phyloP scores from a whole-genome alignment of 2,329 filamentous ascomycete genomes.

The Cladosporium austrohemisphaericum region DNA sequence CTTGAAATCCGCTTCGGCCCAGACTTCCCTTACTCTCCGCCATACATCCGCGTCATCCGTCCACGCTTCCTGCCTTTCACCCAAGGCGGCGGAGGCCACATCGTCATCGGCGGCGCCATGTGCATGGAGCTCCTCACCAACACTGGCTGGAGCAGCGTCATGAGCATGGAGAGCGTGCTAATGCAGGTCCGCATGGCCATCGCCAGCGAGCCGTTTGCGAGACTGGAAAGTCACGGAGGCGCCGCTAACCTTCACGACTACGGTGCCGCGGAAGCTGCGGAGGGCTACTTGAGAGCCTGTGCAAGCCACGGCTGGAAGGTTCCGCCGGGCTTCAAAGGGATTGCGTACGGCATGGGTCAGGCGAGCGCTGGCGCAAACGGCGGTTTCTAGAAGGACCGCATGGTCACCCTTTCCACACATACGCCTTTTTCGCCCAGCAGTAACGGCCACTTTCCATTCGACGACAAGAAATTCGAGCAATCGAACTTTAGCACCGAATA shows the following conservation, averaged over 20 bases:
- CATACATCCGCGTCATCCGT: conserved; percentile 77
- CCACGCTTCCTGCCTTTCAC: conserved; percentile 73
- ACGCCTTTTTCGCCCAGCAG: too few relatives aligned
- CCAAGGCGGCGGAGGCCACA: conserved; percentile 75
- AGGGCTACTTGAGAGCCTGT: conserved; percentile 69
- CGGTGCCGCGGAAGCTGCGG: conserved; percentile 64
- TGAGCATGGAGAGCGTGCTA: conserved; percentile 72
- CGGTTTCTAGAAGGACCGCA: too few relatives aligned
- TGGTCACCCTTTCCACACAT: too few relatives aligned
- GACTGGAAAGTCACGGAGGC: conserved; percentile 49
- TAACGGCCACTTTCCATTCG: too few relatives aligned
- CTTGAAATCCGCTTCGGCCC: conserved; percentile 77
- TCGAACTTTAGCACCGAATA: too few relatives aligned
- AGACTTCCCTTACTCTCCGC: conserved; percentile 72
- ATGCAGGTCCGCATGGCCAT: conserved; percentile 78
- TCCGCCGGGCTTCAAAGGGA: conserved; percentile 57
- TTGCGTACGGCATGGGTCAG: conserved; percentile 34
- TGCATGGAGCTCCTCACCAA: conserved; percentile 74
- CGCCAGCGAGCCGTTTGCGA: conserved; percentile 68
- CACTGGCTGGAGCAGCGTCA: conserved; percentile 72
- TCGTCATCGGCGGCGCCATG: conserved; percentile 79
- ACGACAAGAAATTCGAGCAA: too few relatives aligned
- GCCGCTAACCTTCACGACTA: conserved; percentile 48
- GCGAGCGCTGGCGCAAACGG: not conserved
- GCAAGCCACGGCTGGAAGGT: conserved; percentile 67